Conservation (phyloP, 371 early-diverging fungal genomes). For the Batrachochytrium dendrobatidis region DNA sequence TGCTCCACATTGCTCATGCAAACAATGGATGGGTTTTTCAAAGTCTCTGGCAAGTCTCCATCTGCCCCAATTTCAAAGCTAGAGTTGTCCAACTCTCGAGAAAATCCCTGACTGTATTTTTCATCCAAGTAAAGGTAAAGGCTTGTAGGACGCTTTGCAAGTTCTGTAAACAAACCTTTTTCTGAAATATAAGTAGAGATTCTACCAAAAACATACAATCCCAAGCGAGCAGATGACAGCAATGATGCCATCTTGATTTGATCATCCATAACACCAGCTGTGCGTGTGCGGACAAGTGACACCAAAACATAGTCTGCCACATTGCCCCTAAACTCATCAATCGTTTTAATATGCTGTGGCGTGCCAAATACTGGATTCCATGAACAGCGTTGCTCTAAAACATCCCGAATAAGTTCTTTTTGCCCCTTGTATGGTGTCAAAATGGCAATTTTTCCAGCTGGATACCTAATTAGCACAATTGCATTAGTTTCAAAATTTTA, state of each 20-base stretch:
- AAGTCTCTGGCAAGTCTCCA: constrained; percentile 7
- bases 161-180: constrained; percentile 54
- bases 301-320: constrained; percentile 87
- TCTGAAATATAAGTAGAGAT: constrained; percentile 23
- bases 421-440: constrained; percentile 96
- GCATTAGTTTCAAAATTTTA: constrained; percentile 10
- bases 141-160: constrained; percentile 34
- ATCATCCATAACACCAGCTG: constrained; percentile 78
- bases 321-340: constrained; percentile 70
- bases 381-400: constrained; percentile 71
- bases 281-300: constrained; percentile 86
- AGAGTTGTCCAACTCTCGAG: constrained; percentile 8
- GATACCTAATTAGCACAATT: constrained; percentile 44
- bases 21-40: constrained; percentile 18
- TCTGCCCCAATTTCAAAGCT: constrained; percentile 6
- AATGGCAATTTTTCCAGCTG: constrained; percentile 76
- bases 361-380: constrained; percentile 70
- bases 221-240: constrained; percentile 85
- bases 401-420: constrained; percentile 81
- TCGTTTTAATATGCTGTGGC: constrained; percentile 72
- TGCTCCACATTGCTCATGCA: constrained; percentile 28
- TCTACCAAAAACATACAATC: constrained; percentile 85
- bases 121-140: constrained; percentile 57
- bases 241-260: constrained; percentile 83
- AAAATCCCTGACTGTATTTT: constrained; percentile 34